Evolutionary conservation across 2,329 filamentous ascomycete genomes (phyloP), one percentile per base, ranked within the genome.

Genomic region (Botrytis pseudocinerea): DNA sequence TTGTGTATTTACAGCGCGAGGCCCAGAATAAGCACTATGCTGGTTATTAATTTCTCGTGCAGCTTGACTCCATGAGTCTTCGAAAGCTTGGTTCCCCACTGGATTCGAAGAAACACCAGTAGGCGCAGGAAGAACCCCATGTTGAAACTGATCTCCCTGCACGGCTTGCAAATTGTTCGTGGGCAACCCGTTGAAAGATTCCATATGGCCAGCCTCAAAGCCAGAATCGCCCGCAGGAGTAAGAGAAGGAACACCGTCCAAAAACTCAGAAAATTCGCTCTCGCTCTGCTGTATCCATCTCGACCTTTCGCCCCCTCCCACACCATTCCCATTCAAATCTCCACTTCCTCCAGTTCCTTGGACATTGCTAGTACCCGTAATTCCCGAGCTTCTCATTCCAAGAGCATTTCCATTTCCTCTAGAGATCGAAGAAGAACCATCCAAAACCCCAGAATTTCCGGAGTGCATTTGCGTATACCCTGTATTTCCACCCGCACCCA

Each of bases 191-290:
- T 28, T 18, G 7, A 14, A 3, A 54, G 14, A 28, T 28, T 0
- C 35, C 12, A 20, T 28, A 18, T 28, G 16, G 2, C 4, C 60
- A 62, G 0, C 57, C 6, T 79, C 72, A 42, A 76, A 76, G n/a
- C 40, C 65, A 59, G 54, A 16, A 46, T 66, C 32, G 2, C 32
- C 22, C 32, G 28, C 63, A 9, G 65, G 25, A 40, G 22, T 16
- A 54, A 48, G 46, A 14, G 65, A 57, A 54, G 65, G 65, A 16
- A 38, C 35, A 14, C 75, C 73, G 73, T 81, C 77, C n/a, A 81
- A 70, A 59, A 81, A 81, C 2, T 73, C 71, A 2, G 77, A 79
- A 46, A 81, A 81, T 61, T 80, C 80, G 2, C 71, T 68, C 68
- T 81, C 80, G 10, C 77, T 74, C 48, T 72, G 68, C 35, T 60